Evolutionary conservation across 306 rosid genomes (phyloP), one percentile per base, ranked within the genome.

Genomic region (Rubus parviflorus): DNA sequence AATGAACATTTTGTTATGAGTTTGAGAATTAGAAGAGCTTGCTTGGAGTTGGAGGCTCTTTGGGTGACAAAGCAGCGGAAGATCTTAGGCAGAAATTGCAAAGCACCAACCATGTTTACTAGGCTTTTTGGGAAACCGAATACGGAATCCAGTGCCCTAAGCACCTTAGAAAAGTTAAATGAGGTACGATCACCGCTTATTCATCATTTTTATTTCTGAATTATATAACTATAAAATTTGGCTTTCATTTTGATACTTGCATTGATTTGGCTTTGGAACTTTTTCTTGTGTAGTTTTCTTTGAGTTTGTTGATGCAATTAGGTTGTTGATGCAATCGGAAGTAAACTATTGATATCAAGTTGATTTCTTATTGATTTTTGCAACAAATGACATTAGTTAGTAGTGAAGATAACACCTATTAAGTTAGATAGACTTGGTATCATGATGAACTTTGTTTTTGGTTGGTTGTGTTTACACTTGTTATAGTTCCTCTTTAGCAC

Each of bases 41-140:
- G n/a, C n/a, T n/a, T n/a, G n/a, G n/a, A n/a, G n/a, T n/a, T n/a
- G n/a, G n/a, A n/a, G n/a, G n/a, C n/a, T n/a, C n/a, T n/a, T n/a
- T n/a, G n/a, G n/a, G n/a, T n/a, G n/a, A n/a, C n/a, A n/a, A n/a
- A n/a, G n/a, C n/a, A n/a, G n/a, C n/a, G n/a, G n/a, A n/a, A n/a
- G n/a, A n/a, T n/a, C n/a, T n/a, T n/a, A n/a, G n/a, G n/a, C n/a
- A n/a, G n/a, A n/a, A 66, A 42, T 85, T 25, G 61, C 52, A 67
- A 76, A 64, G 68, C 79, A 81, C 80, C 88, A 76, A 86, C 69
- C 91, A 92, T 95, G 97, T 88, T 95, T 82, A 85, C 79, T 75
- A 87, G 93, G 52, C 73, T 95, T 49, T 95, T 95, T 62, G 99
- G 92, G 30, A 95, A 92, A 75, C 92, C 99, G 78, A 92, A 90